phyloP scores from a whole-genome alignment of 2,329 filamentous ascomycete genomes.

The Claviceps spartinae region DNA sequence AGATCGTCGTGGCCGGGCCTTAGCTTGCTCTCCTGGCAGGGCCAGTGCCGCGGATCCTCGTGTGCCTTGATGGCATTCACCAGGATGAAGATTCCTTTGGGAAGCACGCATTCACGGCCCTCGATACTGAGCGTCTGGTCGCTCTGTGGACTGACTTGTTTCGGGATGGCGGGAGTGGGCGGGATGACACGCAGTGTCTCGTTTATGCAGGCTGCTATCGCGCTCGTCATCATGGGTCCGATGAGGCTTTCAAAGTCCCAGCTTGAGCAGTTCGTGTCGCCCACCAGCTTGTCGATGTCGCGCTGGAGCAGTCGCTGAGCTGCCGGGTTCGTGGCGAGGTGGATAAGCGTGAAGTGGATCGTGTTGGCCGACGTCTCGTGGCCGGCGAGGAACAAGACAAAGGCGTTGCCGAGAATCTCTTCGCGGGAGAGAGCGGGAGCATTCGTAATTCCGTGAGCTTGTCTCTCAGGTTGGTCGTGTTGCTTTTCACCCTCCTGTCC shows the following conservation, averaged over 20 bases:
- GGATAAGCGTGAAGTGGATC: slow-evolving; percentile 56
- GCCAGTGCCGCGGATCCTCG: slow-evolving; percentile 63
- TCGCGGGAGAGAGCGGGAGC: slow-evolving; percentile 36
- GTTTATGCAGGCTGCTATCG: slow-evolving; percentile 63
- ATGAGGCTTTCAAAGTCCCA: slow-evolving; percentile 63
- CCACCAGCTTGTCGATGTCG: slow-evolving; percentile 54
- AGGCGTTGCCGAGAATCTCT: slow-evolving; percentile 62
- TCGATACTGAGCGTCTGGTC: slow-evolving; percentile 46
- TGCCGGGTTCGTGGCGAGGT: slow-evolving; percentile 50
- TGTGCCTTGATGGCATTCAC: slow-evolving; percentile 45
- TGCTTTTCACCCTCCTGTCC: slow-evolving; percentile 14
- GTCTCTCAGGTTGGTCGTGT: slow-evolving; percentile 15
- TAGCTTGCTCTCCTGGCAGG: slow-evolving; percentile 31
- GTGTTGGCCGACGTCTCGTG: slow-evolving; percentile 71
- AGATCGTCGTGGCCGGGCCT: slow-evolving; percentile 38
- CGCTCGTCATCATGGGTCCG: slow-evolving; percentile 50
- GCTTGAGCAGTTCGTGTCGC: slow-evolving; percentile 38
- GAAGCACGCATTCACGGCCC: slow-evolving; percentile 44
- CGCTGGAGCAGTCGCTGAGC: slow-evolving; percentile 53
- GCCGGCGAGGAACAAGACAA: slow-evolving; percentile 56
- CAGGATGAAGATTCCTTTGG: slow-evolving; percentile 40
- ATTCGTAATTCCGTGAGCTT: slow-evolving; percentile 9
- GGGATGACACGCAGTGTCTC: slow-evolving; percentile 64
- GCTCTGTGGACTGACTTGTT: slow-evolving; percentile 35
- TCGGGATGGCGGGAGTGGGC: slow-evolving; percentile 59